Percentiles rank a stretch among this genome's conserved stretches.
These are phyloP conservation scores for Fraxinus baroniana DNA, from an alignment of 305 asterid species.

Conservation along the genomic window DNA sequence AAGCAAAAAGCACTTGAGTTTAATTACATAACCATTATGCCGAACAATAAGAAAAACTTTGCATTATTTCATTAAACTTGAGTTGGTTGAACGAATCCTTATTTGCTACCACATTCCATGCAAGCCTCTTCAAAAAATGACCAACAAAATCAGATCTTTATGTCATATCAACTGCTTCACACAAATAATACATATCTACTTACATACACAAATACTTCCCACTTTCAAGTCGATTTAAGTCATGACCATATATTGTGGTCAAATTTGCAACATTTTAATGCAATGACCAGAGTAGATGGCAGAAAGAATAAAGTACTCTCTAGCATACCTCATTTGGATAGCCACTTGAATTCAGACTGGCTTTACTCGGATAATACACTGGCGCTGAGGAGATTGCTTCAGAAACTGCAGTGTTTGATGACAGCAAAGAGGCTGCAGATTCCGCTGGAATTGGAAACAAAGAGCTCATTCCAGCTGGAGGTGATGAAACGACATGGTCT, in stretches of 20 bases:
- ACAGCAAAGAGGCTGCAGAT: slow-evolving; percentile 40
- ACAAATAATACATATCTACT: not conserved
- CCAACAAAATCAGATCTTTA: not conserved
- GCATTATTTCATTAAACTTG: not conserved
- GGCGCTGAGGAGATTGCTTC: slow-evolving; percentile 36
- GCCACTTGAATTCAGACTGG: slow-evolving; percentile 39
- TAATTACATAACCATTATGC: slow-evolving; percentile 3
- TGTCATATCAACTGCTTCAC: not conserved
- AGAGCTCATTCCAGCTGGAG: slow-evolving; percentile 44
- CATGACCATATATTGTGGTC: not conserved
- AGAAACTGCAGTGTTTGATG: slow-evolving; percentile 42
- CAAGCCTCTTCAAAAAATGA: not conserved
- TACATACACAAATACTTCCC: slow-evolving; percentile 10
- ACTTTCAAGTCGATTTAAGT: not conserved
- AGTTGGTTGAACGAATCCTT: not conserved
- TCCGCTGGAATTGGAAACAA: slow-evolving; percentile 41
- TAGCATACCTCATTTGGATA: slow-evolving; percentile 48
- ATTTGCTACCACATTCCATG: not conserved
- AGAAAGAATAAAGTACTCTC: not conserved
- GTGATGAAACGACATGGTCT: slow-evolving; percentile 35
- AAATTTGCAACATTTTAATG: not conserved
- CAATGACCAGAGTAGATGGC: slow-evolving; percentile 17
- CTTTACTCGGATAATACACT: slow-evolving; percentile 35
- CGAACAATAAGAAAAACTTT: not conserved
- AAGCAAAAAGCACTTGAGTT: not conserved